Percentiles rank a stretch among this genome's conserved stretches.
These are phyloP conservation scores for Imleria badia DNA, from an alignment of 768 basidiomycete genomes.

Conservation along the genomic window DNA sequence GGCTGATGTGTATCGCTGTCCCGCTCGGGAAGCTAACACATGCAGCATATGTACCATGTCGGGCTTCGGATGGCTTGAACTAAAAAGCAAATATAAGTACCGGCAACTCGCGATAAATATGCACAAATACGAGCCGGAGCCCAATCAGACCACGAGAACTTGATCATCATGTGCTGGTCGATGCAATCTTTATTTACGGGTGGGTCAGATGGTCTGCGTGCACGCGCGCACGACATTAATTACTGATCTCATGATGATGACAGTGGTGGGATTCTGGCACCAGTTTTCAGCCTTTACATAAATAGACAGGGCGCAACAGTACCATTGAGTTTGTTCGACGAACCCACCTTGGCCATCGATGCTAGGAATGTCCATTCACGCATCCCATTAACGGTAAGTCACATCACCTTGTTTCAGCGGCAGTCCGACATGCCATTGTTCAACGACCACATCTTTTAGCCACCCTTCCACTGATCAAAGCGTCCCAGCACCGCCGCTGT, in stretches of 20 bases:
- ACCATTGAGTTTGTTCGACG: too few species aligned
- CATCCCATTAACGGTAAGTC: neutral
- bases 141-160: too few species aligned
- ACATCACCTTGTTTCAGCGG: neutral
- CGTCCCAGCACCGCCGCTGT: neutral
- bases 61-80: conserved; percentile 22
- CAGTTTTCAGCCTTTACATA: too few species aligned
- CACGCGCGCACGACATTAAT: too few species aligned
- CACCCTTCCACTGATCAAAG: conserved; percentile 6
- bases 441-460: neutral
- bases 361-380: too few species aligned
- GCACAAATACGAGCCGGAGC: conserved; percentile 3
- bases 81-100: neutral
- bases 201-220: neutral
- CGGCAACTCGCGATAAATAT: neutral
- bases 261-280: too few species aligned
- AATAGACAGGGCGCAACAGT: too few species aligned
- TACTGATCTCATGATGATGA: too few species aligned
- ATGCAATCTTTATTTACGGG: too few species aligned
- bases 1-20: conserved; percentile 23
- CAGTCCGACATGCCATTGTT: neutral
- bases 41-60: conserved; percentile 25
- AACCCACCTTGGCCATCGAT: too few species aligned
- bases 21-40: conserved; percentile 12
- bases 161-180: neutral